Conservation (phyloP, 495 filamentous ascomycete species). For the Aspergillus sparsus region DNA sequence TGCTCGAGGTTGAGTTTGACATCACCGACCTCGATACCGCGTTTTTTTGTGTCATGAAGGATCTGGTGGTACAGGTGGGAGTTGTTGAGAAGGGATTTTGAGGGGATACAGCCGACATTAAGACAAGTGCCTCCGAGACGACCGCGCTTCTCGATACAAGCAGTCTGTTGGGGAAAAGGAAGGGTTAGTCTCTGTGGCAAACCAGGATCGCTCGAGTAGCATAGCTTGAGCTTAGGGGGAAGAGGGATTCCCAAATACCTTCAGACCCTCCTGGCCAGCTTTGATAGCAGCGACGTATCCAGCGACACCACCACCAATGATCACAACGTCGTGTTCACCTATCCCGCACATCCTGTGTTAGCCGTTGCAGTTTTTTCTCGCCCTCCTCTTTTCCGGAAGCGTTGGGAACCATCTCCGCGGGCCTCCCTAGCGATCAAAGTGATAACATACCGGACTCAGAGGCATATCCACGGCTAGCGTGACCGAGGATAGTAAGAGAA, state of each 20-base stretch:
- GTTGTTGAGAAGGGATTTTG: constrained; percentile 99
- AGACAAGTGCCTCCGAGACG: constrained; percentile 94
- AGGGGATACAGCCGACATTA: constrained; percentile 99
- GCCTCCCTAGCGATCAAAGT: background rate
- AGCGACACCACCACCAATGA: constrained; percentile 96
- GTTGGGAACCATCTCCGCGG: constrained; percentile 7
- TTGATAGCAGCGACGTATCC: constrained; percentile 99
- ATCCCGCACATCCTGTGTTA: constrained; percentile 30
- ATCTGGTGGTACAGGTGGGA: constrained; percentile 98
- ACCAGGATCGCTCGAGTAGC: constrained; percentile 11
- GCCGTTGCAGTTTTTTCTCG: constrained; percentile 16
- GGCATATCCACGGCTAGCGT: constrained; percentile 71
- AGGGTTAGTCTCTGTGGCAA: constrained; percentile 9
- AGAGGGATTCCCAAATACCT: constrained; percentile 56
- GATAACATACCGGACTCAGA: constrained; percentile 69
- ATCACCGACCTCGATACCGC: constrained; percentile 94
- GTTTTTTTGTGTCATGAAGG: constrained; percentile 93
- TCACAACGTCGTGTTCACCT: constrained; percentile 90
- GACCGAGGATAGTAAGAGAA: constrained; percentile 53
- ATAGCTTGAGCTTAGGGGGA: constrained; percentile 1
- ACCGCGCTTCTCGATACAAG: constrained; percentile 98
- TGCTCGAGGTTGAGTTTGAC: constrained; percentile 92
- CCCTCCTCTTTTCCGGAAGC: constrained; percentile 20
- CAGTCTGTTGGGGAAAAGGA: constrained; percentile 59
- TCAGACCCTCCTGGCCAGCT: constrained; percentile 95